Base-by-base conservation (phyloP, 495 filamentous ascomycete genomes). In the Aspergillus bridgeri region DNA sequence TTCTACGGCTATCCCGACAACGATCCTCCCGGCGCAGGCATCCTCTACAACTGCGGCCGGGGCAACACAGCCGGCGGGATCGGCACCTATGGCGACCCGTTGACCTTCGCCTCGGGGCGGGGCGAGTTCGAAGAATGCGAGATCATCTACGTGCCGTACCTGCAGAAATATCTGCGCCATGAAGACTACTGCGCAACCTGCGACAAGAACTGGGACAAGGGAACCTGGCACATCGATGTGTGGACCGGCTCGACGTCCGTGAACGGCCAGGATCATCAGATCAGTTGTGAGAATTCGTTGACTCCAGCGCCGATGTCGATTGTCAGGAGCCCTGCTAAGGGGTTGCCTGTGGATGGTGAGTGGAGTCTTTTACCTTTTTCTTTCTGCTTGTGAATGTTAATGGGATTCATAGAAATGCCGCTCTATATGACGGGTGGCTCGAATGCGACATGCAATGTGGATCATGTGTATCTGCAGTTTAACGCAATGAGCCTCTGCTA, bases 1-100 rank as follows among this genome's bases (percentile, higher is more conserved):
- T 74, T 72, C 60, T 74, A 66, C 57, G 67, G 79, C 50, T 77
- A 63, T 27, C 74, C 75, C 6, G 79, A 81, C 63, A 79, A 80
- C 53, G 60, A 60, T 27, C 75, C 76, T 1, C 68, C 77, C 11
- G 75, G 76, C 3, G 53, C 71, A 6, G 72, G 42, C 18, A 77
- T 67, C 15, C 73, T 76, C 0, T 74, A 70, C 58, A 62, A 72
- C 52, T 71, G 70, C 49, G 69, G 68, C 22, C 74, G 72, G 8
- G 67, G 72, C 9, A 54, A 65, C 53, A 61, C 21, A 25, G 60
- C 69, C 21, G 67, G 67, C 6, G 65, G 69, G 22, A 52, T 65
- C 7, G 79, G 79, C 22, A 76, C 75, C 3, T 78, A 69, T 57
- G 56, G 56, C 38, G 69, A 81, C 59, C 78, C 78, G 7, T 44